Conservation (phyloP, 1,284 basidiomycete species). For the Austropuccinia psidii region DNA sequence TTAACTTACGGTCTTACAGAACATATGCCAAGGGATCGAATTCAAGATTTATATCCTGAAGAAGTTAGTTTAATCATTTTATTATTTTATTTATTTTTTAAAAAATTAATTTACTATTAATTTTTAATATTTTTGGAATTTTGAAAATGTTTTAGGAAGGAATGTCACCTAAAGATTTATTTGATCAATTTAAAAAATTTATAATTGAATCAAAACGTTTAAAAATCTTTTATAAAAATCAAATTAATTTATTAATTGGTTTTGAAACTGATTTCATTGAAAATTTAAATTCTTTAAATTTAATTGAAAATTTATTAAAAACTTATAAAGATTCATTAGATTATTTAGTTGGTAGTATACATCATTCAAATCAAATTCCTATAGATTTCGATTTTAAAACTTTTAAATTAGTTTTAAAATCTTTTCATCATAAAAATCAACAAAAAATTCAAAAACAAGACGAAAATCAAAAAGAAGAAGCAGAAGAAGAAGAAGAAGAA, state of each 20-base stretch:
- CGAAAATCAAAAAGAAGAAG: too few species aligned
- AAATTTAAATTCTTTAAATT: constrained; percentile 55
- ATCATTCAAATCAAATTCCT: constrained; percentile 77
- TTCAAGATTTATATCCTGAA: constrained; percentile 82
- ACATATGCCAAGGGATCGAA: constrained; percentile 79
- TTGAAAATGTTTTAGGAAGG: background rate
- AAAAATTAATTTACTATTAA: background rate
- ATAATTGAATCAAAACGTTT: constrained; percentile 68
- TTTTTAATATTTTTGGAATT: background rate
- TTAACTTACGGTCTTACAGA: constrained; percentile 81
- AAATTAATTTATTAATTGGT: constrained; percentile 73
- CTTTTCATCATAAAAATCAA: constrained; percentile 40
- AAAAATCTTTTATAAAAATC: constrained; percentile 55
- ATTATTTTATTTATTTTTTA: background rate
- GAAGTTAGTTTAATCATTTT: constrained; percentile 58
- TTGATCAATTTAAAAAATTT: constrained; percentile 61
- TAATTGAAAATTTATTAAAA: constrained; percentile 52
- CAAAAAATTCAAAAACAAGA: constrained; percentile 39
- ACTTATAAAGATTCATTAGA: constrained; percentile 60
- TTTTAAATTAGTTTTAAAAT: constrained; percentile 48
- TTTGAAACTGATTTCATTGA: constrained; percentile 90
- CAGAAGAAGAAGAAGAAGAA: too few species aligned
- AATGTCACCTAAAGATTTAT: constrained; percentile 48
- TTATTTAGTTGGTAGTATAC: constrained; percentile 86
- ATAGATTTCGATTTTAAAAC: constrained; percentile 83